phyloP scores from a whole-genome alignment of 2,329 filamentous ascomycete genomes.

The Tolypocladium album region DNA sequence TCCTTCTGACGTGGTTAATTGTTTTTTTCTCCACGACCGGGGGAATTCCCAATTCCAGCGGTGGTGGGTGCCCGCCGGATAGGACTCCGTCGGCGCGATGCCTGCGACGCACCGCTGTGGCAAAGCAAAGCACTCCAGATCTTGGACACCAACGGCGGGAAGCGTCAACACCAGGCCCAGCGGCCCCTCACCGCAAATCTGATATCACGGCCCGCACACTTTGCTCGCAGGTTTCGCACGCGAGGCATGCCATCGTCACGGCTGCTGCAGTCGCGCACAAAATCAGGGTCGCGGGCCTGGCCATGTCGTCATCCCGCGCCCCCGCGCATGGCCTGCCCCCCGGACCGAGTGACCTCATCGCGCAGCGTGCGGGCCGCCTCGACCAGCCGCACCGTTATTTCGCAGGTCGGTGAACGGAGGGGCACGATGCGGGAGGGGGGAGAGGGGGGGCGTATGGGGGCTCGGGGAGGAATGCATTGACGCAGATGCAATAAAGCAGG shows the following conservation, averaged over 20 bases:
- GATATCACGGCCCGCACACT: not conserved
- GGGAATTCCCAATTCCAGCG: not conserved
- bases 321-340: not conserved
- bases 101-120: not conserved
- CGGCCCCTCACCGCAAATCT: not conserved
- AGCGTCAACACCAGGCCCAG: not conserved
- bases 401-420: not conserved
- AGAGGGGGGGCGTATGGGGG: not conserved
- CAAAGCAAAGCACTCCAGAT: not conserved
- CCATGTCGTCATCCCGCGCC: not conserved
- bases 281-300: not conserved
- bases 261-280: not conserved
- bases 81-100: no score
- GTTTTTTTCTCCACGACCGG: not conserved
- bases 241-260: not conserved
- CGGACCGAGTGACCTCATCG: conserved; percentile 16
- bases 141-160: not conserved
- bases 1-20: not conserved
- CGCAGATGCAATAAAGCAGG: not conserved
- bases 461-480: not conserved
- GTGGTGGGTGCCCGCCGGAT: not conserved
- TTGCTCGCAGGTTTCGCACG: no score
- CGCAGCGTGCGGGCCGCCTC: conserved; percentile 3
- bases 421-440: not conserved
- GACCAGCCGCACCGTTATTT: not conserved